Conservation (phyloP, 805 yeast species). For the Kazachstania bromeliacearum region DNA sequence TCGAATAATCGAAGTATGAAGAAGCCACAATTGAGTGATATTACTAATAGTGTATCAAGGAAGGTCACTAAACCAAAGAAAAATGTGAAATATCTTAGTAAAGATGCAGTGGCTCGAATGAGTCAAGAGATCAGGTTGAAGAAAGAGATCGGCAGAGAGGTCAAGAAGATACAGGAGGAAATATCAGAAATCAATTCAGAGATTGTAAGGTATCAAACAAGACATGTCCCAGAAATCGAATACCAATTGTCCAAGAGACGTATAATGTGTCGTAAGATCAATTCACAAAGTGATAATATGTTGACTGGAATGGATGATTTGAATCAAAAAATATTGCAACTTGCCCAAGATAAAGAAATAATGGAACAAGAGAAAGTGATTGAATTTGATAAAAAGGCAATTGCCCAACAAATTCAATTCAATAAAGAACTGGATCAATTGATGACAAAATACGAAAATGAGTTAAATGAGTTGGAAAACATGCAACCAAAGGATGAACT, state of each 20-base stretch:
- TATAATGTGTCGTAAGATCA: constrained; percentile 14
- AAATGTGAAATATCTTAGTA: constrained; percentile 3
- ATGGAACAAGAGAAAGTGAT: constrained; percentile 11
- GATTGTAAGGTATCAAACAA: constrained; percentile 5
- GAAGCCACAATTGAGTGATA: constrained; percentile 1
- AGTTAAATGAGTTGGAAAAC: constrained; percentile 16
- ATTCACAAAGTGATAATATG: constrained; percentile 2
- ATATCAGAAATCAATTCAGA: constrained; percentile 4
- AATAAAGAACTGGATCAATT: constrained; percentile 12
- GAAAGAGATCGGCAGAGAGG: constrained; percentile 2
- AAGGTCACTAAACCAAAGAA: neutral
- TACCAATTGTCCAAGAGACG: constrained; percentile 22
- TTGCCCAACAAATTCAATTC: constrained; percentile 20
- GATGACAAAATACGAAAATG: constrained; percentile 10
- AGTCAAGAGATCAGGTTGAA: constrained; percentile 5
- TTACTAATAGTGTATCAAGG: constrained; percentile 3
- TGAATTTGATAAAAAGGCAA: constrained; percentile 22
- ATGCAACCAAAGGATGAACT: constrained; percentile 19
- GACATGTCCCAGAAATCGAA: constrained; percentile 20
- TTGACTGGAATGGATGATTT: constrained; percentile 8
- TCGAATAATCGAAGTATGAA: too few species aligned
- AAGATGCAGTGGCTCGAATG: constrained; percentile 5
- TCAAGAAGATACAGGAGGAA: constrained; percentile 2
- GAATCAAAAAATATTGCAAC: constrained; percentile 5
- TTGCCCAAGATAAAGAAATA: constrained; percentile 6